Base-by-base conservation (phyloP, 192 early-diverging fungal species). In the Cetraspora pellucida region DNA sequence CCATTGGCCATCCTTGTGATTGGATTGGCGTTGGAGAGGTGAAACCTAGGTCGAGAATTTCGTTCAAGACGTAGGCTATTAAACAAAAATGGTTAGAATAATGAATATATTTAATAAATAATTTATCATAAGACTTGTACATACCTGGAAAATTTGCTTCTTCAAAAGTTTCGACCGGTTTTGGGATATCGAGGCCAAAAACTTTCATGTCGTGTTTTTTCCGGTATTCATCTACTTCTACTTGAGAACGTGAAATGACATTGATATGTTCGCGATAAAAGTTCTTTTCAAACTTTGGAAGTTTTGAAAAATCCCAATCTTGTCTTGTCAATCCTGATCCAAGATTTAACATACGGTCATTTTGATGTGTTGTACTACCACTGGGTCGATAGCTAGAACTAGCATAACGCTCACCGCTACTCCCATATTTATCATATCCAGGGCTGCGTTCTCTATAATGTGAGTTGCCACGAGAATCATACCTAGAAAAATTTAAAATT, bases 1-100 rank as follows among this genome's bases (percentile, higher is more conserved):
- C 97, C 96, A 98, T 98, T 14, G 97, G 97, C 96, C 96, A 98
- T 37, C 96, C 97, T 78, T 99, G 97, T 43, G 93, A 89, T 85
- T 99, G 97, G 72, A 99, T 99, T 47, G 95, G 82, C 2, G 97
- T 99, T 49, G 97, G 97, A 19, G 85, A 84, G 25, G 87, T 84
- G 85, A 98, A 99, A 5, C 96, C 96, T 61, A 93, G 87, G 61
- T 90, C 87, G 21, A 88, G 73, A 45, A 99, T 91, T 84, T 97
- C 96, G 59, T 90, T 84, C 77, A 98, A 86, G 21, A 99, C 94
- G 81, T 97, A 97, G 75, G 80, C 86, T 87, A 67, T 74, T 25
- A 54, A 66, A 28, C 45, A 14, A 45, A n/a, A 37, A 63, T 14
- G 23, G 1, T 63, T 60, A 6, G 17, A 28, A 16, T 25, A 67